Evolutionary conservation across 352 stramenopile species (phyloP), one percentile per base, ranked within the genome.

Genomic region (Phytopythium aichiense): DNA sequence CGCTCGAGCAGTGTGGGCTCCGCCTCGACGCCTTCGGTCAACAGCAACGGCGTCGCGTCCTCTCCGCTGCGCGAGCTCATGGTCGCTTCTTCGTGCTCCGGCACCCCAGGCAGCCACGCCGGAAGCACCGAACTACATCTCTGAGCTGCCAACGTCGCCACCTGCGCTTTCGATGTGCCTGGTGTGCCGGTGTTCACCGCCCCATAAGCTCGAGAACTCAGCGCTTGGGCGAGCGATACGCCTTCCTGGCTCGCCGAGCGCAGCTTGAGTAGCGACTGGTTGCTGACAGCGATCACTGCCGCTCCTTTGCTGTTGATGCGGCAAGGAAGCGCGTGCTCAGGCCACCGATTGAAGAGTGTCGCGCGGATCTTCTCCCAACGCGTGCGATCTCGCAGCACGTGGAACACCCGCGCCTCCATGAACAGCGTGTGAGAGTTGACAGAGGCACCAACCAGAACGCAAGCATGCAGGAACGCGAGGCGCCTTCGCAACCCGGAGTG

Each of bases 401-500:
- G 69, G 38, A 84, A 89, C 43, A 84, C 74, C 18, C 48, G 68
- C 33, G 74, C 76, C 49, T 92, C 81, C 70, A 92, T 88, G 56
- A 86, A 92, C 13, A 92, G 65, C 6, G 79, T 92, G 0, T 57
- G 53, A 23, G 81, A 87, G 54, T 87, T 91, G 40, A 91, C 76
- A 7, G 67, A 74, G 5, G 77, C 75, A 22, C 73, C 68, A 18
- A 86, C 70, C 3, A 87, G 61, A 30, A 92, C 31, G 59, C 79
- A 84, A 1, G 69, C 67, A 0, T 71, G 67, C 15, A 89, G 43
- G 31, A 92, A 76, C 31, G 74, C 76, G 15, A 92, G 62, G 7
- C 79, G 74, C 7, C 74, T 68, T 20, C 64, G 66, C 6, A 91
- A 50, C 0, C 83, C 83, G 6, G 66, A 38, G n/a, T 61, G 63